A percentile compares a stretch with the other conserved stretches of the same genome.
These are phyloP conservation scores for Diplotaxis tenuifolia DNA, from an alignment of 345 rosid species.

Conservation along the genomic window DNA sequence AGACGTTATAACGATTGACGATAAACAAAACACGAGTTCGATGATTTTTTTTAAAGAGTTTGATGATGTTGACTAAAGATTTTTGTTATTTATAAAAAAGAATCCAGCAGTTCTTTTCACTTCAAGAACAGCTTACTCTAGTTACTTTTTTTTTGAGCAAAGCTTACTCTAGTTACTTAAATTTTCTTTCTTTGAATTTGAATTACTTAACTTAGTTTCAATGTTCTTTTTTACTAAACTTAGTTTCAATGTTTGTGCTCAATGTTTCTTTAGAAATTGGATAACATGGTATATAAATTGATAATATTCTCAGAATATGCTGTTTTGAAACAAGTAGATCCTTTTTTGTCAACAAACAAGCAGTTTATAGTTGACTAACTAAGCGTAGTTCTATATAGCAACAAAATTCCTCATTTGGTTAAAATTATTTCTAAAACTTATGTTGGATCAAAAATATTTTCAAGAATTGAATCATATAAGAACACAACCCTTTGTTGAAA, in stretches of 20 bases:
- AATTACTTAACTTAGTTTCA: background rate
- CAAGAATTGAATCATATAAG: background rate
- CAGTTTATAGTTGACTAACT: constrained; percentile 1
- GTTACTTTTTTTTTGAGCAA: too few species aligned
- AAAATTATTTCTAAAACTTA: background rate
- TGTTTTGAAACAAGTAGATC: constrained; percentile 11
- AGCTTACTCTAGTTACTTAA: too few species aligned
- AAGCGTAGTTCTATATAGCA: background rate
- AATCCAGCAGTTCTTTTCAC: too few species aligned
- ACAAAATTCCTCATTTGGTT: background rate
- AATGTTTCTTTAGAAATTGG: background rate
- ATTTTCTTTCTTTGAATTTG: too few species aligned
- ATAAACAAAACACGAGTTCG: constrained; percentile 1
- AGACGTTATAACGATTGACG: constrained; percentile 25
- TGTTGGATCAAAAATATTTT: background rate
- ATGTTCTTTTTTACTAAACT: too few species aligned
- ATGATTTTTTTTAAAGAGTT: too few species aligned
- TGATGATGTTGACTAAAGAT: constrained; percentile 29
- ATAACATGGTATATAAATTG: background rate
- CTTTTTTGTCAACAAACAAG: too few species aligned
- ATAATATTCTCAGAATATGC: constrained; percentile 18
- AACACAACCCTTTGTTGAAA: background rate
- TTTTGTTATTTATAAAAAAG: background rate
- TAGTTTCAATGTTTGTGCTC: background rate
- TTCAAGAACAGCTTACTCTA: too few species aligned